These are phyloP conservation scores for Penicillium sp. DNA, from an alignment of 2,329 filamentous ascomycete species.

Conservation along the genomic window DNA sequence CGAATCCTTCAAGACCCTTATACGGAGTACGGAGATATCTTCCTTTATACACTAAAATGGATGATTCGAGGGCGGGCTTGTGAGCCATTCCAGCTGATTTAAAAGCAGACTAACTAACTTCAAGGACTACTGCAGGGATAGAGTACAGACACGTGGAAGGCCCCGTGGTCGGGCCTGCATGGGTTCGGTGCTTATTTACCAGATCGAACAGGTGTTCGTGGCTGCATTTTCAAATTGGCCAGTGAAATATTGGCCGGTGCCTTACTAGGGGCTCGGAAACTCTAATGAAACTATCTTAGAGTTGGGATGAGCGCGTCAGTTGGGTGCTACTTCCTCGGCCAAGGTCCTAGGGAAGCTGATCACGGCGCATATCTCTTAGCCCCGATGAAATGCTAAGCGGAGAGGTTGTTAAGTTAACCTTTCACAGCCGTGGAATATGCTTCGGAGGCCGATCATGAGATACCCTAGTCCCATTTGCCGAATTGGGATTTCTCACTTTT, in stretches of 20 bases:
- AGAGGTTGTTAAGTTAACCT: neutral
- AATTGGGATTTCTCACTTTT: neutral
- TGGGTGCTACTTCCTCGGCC: neutral
- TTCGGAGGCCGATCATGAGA: neutral
- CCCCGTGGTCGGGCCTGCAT: neutral
- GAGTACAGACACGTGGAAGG: neutral
- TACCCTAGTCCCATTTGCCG: neutral
- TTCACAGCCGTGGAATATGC: too few species aligned
- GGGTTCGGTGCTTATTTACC: neutral
- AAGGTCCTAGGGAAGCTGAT: neutral
- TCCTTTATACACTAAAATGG: neutral
- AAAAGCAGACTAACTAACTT: too few species aligned
- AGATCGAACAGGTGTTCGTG: neutral
- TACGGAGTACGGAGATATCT: too few species aligned
- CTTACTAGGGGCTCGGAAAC: neutral
- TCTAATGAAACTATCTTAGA: too few species aligned
- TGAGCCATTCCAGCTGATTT: too few species aligned
- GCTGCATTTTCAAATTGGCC: neutral
- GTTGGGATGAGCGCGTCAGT: too few species aligned
- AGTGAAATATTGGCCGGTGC: neutral
- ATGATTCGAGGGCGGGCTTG: too few species aligned
- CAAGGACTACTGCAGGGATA: too few species aligned
- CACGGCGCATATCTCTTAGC: neutral
- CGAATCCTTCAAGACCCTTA: too few species aligned
- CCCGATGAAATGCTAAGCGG: neutral